Percentiles rank a stretch among this genome's conserved stretches.
phyloP scores from a whole-genome alignment of 192 early-diverging fungal species.

The Diversispora eburnea region DNA sequence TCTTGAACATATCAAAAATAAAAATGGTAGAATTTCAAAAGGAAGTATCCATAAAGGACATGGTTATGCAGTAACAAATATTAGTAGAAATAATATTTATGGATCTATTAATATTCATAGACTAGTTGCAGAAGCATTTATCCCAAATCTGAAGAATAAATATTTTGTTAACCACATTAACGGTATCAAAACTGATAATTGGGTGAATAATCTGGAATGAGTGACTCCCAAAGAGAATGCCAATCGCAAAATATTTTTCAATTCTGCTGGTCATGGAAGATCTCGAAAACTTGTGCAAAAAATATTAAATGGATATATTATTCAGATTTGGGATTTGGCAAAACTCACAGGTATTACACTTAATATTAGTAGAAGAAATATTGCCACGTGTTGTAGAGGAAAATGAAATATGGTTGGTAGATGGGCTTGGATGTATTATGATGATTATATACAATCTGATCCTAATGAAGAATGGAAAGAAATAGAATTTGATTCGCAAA shows the following conservation, averaged over 20 bases:
- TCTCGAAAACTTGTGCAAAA: constrained; percentile 7
- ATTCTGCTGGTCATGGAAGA: constrained; percentile 1
- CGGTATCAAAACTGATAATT: neutral
- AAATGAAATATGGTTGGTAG: constrained; percentile 1
- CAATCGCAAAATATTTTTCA: no score
- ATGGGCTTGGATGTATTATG: constrained; percentile 21
- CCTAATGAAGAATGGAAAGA: constrained; percentile 21
- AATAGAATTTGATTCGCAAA: constrained; percentile 15
- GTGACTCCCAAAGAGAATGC: no score
- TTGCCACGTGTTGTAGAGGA: constrained; percentile 16
- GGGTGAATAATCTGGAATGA: no score
- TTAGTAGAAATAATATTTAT: neutral
- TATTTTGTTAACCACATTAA: constrained; percentile 2
- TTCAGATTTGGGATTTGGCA: constrained; percentile 18
- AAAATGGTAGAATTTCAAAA: constrained; percentile 10
- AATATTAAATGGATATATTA: neutral
- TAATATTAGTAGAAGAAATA: constrained; percentile 9
- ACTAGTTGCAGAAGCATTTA: constrained; percentile 14
- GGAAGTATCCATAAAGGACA: neutral
- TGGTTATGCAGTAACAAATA: neutral
- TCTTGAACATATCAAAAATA: constrained; percentile 16
- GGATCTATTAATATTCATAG: neutral
- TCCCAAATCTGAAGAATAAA: neutral
- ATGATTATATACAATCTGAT: constrained; percentile 14
- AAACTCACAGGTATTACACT: constrained; percentile 5